Percentiles rank a stretch among this genome's conserved stretches.
Conservation (phyloP, 192 early-diverging fungal species). For the Mortierella antarctica region DNA sequence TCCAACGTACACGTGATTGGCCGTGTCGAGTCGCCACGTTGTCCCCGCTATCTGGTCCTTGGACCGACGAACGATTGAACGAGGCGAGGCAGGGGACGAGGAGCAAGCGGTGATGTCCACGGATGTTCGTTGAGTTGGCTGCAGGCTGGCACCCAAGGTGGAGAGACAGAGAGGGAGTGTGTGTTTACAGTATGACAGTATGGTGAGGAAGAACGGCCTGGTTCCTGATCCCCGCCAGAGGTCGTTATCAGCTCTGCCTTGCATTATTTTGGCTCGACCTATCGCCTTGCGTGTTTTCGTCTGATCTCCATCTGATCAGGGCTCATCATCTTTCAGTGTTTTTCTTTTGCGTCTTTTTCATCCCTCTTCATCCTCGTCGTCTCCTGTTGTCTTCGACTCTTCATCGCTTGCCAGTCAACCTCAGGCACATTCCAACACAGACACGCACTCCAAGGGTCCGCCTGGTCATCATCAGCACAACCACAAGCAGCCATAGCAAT, state of each 20-base stretch:
- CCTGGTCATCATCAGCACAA: not conserved
- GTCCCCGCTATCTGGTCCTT: no score
- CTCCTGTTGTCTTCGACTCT: not conserved
- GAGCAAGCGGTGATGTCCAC: not conserved
- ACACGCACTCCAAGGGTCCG: not conserved
- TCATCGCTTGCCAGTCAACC: not conserved
- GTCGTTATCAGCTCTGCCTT: no score
- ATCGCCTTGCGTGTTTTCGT: no score
- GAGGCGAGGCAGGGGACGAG: not conserved
- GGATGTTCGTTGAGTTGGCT: not conserved
- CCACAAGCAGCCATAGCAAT: not conserved
- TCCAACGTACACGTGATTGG: no score
- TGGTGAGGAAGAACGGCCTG: no score
- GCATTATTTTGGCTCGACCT: no score
- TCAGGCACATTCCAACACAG: not conserved
- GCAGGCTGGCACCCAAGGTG: not conserved
- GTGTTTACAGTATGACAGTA: no score
- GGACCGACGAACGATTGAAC: not conserved
- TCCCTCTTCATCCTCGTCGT: not conserved
- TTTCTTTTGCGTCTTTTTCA: slow-evolving; percentile 2
- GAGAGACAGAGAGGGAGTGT: no score
- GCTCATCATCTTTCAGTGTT: not conserved
- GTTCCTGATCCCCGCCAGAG: no score
- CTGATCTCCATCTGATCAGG: no score
- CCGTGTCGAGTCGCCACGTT: no score